Evolutionary conservation across 2,329 filamentous ascomycete genomes (phyloP), one percentile per base, ranked within the genome.

Genomic region (Thielaviopsis cerberus): DNA sequence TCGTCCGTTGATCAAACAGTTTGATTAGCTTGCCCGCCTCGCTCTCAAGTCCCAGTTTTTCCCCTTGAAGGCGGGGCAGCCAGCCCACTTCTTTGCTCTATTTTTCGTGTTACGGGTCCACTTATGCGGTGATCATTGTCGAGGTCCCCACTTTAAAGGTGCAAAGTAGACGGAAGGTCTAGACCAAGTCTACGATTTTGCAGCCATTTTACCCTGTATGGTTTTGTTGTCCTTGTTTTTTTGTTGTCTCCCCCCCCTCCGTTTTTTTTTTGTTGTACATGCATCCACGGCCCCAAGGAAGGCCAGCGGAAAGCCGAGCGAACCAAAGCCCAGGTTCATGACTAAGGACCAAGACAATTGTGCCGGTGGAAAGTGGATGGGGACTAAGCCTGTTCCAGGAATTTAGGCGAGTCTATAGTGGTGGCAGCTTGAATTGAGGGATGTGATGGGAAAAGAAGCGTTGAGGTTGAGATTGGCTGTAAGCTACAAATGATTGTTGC

Each of bases 381-480:
- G 41, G 41, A n/a, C 41, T 48, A 48, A 48, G 13, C 41, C 41
- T 22, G 41, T 48, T 48, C 41, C 41, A 48, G 41, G 22, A 48
- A 22, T 2, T 48, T 48, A 48, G 41, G 41, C 41, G 41, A 48
- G 41, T 48, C 41, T 48, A n/a, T 48, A 48, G 37, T 48, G 17
- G 7, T 41, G 34, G 34, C 30, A 17, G 22, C 17, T 48, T 48
- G 17, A 22, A 48, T 20, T 22, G n/a, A 20, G 41, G 41, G 41
- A 8, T 48, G n/a, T 48, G 41, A 54, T 57, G 45, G 37, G 26
- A 27, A 45, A 41, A 27, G 55, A 61, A 61, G 52, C 59, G 59
- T 61, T 61, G 59, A 61, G 59, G 59, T 61, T 61, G 59, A 61
- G 55, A 41, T 52, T 54, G 26, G 25, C 4, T 10, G 30, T 51